Evolutionary conservation across 2,329 filamentous ascomycete genomes (phyloP).

Genomic region (Colletotrichum gigasporum): DNA sequence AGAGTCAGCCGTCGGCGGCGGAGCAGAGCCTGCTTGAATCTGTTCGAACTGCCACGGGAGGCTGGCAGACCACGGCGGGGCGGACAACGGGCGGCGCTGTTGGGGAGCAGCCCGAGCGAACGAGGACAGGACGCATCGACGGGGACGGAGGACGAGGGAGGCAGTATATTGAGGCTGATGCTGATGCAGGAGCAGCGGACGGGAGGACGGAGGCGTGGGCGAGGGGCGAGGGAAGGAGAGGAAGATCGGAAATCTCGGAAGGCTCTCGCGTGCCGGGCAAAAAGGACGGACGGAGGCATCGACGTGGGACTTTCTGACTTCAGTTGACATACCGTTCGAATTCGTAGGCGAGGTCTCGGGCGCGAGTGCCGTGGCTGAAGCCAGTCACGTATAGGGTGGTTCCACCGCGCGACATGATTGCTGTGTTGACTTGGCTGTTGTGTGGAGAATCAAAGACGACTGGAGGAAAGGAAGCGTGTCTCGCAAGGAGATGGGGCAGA

Average conservation of each 20-base stretch:
- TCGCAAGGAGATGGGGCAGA: slow-evolving; percentile 2
- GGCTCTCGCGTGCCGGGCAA: slow-evolving; percentile 39
- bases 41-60: slow-evolving; percentile 15
- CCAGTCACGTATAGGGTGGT: slow-evolving; percentile 98
- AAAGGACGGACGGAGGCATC: slow-evolving; percentile 58
- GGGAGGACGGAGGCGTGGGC: slow-evolving; percentile 43
- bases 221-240: slow-evolving; percentile 42
- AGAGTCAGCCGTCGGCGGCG: slow-evolving; percentile 17
- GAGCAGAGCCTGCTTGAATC: background rate
- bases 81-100: slow-evolving; percentile 15
- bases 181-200: slow-evolving; percentile 41
- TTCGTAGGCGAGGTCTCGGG: slow-evolving; percentile 99
- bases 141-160: slow-evolving; percentile 57
- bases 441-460: background rate
- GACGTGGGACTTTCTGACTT: slow-evolving; percentile 49
- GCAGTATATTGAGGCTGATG: slow-evolving; percentile 20
- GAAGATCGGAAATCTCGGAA: slow-evolving; percentile 42
- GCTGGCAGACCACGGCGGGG: slow-evolving; percentile 20
- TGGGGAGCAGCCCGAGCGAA: slow-evolving; percentile 23
- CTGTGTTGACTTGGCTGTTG: slow-evolving; percentile 24
- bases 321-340: slow-evolving; percentile 98
- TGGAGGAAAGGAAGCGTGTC: slow-evolving; percentile 5
- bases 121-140: slow-evolving; percentile 38
- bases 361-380: slow-evolving; percentile 98
- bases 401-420: slow-evolving; percentile 86